These are phyloP conservation scores for Saturnispora besseyi DNA, from an alignment of 805 yeast genomes.

Conservation along the genomic window DNA sequence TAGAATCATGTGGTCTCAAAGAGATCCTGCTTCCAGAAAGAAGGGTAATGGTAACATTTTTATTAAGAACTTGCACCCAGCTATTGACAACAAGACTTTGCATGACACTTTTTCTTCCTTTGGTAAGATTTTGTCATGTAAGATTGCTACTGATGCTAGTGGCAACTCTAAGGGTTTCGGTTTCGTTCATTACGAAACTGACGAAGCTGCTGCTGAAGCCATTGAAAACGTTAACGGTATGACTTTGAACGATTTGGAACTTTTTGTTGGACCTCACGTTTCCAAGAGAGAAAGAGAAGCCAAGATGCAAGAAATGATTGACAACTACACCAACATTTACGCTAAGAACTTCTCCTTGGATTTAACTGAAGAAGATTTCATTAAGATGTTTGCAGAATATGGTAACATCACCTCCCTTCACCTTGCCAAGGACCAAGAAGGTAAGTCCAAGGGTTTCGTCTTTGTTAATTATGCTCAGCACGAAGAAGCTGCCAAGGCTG, in stretches of 20 bases:
- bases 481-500: constrained; percentile 83
- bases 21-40: constrained; percentile 93
- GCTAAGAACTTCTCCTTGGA: constrained; percentile 81
- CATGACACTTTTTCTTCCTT: constrained; percentile 97
- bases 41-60: constrained; percentile 94
- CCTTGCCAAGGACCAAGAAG: constrained; percentile 72
- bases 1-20: constrained; percentile 99
- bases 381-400: constrained; percentile 56
- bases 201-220: constrained; percentile 89
- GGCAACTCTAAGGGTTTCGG: constrained; percentile 95
- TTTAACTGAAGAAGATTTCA: constrained; percentile 61
- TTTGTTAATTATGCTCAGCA: constrained; percentile 87
- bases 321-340: constrained; percentile 92
- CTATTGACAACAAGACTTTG: constrained; percentile 96
- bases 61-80: constrained; percentile 97
- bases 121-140: constrained; percentile 92
- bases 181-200: constrained; percentile 91
- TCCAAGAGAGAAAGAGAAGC: constrained; percentile 91
- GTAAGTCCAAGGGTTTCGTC: constrained; percentile 92
- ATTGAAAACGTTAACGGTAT: constrained; percentile 97
- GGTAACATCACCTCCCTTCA: constrained; percentile 81
- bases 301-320: constrained; percentile 80
- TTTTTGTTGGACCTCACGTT: constrained; percentile 90
- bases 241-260: constrained; percentile 93
- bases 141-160: constrained; percentile 89